Conservation (phyloP, 768 basidiomycete species). For the Tricholomella constricta region DNA sequence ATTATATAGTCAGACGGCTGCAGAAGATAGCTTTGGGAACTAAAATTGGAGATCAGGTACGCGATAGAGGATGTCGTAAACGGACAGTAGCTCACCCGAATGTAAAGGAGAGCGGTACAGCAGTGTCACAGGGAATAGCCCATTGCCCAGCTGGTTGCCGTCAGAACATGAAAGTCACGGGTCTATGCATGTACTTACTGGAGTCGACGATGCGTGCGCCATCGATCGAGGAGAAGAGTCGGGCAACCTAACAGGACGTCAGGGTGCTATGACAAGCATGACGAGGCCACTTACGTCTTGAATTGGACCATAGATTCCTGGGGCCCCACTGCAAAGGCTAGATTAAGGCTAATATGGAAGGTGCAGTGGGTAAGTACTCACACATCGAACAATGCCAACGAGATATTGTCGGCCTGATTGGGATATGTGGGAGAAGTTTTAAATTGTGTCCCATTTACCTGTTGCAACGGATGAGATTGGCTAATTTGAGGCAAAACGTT, state of each 20-base stretch:
- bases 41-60: conserved; percentile 20
- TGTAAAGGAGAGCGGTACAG: conserved; percentile 59
- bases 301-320: conserved; percentile 76
- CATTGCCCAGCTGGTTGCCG: conserved; percentile 58
- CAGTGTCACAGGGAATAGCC: conserved; percentile 72
- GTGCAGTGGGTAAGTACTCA: conserved; percentile 34
- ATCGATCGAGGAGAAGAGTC: conserved; percentile 59
- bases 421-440: conserved; percentile 67
- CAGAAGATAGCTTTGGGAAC: conserved; percentile 55
- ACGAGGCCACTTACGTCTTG: conserved; percentile 56
- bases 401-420: conserved; percentile 49
- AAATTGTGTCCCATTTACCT: conserved; percentile 60
- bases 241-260: conserved; percentile 53
- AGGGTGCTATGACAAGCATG: conserved; percentile 1
- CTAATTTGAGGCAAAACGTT: not conserved
- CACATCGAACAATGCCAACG: conserved; percentile 76
- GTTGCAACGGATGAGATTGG: not conserved
- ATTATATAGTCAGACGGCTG: conserved; percentile 79
- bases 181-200: conserved; percentile 34
- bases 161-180: not conserved
- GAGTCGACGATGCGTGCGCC: conserved; percentile 69
- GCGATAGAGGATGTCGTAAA: conserved; percentile 3
- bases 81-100: conserved; percentile 55
- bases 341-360: not conserved
- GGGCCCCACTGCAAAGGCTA: conserved; percentile 51